A percentile compares a stretch with the other conserved stretches of the same genome.
phyloP scores from a whole-genome alignment of 495 filamentous ascomycete species.

The Pseudevernia furfuracea region DNA sequence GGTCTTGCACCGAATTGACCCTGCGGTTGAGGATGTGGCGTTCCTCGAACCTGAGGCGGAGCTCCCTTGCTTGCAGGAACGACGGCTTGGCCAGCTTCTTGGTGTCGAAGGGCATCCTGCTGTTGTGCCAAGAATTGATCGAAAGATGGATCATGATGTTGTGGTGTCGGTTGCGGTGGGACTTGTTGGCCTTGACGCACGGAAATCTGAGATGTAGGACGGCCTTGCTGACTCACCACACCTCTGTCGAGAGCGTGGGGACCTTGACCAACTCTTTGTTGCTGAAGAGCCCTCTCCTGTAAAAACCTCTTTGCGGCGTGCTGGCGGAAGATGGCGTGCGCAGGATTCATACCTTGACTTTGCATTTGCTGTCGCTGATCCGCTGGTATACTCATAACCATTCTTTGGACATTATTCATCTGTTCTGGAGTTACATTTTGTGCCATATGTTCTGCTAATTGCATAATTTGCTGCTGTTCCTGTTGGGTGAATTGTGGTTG shows the following conservation, averaged over 20 bases:
- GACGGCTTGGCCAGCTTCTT: conserved; percentile 57
- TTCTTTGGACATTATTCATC: conserved; percentile 24
- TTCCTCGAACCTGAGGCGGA: conserved; percentile 36
- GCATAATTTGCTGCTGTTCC: conserved; percentile 40
- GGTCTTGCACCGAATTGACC: conserved; percentile 27
- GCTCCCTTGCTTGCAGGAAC: conserved; percentile 53
- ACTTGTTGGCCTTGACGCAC: conserved; percentile 16
- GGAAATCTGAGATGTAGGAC: conserved; percentile 19
- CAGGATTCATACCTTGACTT: conserved; percentile 11
- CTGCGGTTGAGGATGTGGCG: conserved; percentile 30
- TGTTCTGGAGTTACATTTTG: conserved; percentile 1
- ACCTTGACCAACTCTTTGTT: conserved; percentile 19
- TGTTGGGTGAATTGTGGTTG: conserved; percentile 29
- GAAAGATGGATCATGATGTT: conserved; percentile 43
- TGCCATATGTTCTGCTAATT: conserved; percentile 18
- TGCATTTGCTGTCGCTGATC: conserved; percentile 37
- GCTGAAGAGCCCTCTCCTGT: conserved; percentile 6
- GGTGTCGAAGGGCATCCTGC: conserved; percentile 52
- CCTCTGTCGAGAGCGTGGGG: conserved; percentile 1
- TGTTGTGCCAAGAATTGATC: conserved; percentile 55
- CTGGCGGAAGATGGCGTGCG: conserved; percentile 4
- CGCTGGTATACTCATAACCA: conserved; percentile 36
- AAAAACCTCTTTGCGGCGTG: neutral
- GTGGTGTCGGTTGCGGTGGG: conserved; percentile 18
- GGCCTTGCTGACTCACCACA: conserved; percentile 8